These are phyloP conservation scores for Hyaloperonospora arabidopsidis DNA, from an alignment of 352 stramenopile genomes.

Conservation along the genomic window DNA sequence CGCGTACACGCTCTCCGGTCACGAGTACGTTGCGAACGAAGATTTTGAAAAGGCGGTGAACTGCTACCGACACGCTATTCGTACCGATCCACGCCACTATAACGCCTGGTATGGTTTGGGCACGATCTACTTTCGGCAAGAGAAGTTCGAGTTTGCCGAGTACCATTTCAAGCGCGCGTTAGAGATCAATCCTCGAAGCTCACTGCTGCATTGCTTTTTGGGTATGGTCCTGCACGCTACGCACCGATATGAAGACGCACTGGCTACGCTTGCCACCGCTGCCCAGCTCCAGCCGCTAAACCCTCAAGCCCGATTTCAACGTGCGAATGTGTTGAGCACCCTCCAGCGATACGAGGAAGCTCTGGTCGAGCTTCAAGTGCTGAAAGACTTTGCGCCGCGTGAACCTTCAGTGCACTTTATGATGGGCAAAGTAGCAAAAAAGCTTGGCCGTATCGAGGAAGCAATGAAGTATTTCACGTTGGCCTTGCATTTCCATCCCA, in stretches of 20 bases:
- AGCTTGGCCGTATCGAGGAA: slow-evolving; percentile 84
- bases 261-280: slow-evolving; percentile 85
- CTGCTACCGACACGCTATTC: slow-evolving; percentile 93
- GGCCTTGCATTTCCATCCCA: slow-evolving; percentile 94
- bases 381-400: slow-evolving; percentile 89
- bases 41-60: slow-evolving; percentile 96
- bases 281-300: slow-evolving; percentile 89
- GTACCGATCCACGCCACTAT: slow-evolving; percentile 88
- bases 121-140: slow-evolving; percentile 94
- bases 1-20: slow-evolving; percentile 94
- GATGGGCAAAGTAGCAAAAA: slow-evolving; percentile 92
- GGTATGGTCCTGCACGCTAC: slow-evolving; percentile 93
- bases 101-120: slow-evolving; percentile 91
- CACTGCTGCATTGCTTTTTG: slow-evolving; percentile 92
- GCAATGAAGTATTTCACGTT: slow-evolving; percentile 94
- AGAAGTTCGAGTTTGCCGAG: slow-evolving; percentile 96
- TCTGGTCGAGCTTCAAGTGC: slow-evolving; percentile 86
- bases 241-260: slow-evolving; percentile 83
- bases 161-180: slow-evolving; percentile 94
- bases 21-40: slow-evolving; percentile 97
- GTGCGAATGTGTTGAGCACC: slow-evolving; percentile 90
- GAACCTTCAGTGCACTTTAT: slow-evolving; percentile 95
- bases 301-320: slow-evolving; percentile 90
- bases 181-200: slow-evolving; percentile 91
- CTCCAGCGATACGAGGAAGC: slow-evolving; percentile 90